Percentiles rank a stretch among this genome's conserved stretches.
phyloP scores from a whole-genome alignment of 352 stramenopile genomes.

The Globisporangium middletonii region DNA sequence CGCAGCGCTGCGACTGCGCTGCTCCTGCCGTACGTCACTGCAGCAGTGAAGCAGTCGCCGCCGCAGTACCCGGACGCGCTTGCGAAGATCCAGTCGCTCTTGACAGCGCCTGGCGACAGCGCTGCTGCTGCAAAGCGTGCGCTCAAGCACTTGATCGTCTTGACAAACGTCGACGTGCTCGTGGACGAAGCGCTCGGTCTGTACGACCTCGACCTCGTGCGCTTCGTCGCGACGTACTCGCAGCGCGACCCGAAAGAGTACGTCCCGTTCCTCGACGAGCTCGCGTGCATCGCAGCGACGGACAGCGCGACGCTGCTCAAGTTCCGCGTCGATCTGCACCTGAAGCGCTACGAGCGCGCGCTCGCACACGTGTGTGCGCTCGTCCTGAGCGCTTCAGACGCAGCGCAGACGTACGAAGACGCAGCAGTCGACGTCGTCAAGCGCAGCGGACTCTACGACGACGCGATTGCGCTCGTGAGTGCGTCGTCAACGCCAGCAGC shows the following conservation, averaged over 20 bases:
- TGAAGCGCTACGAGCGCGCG: constrained; percentile 36
- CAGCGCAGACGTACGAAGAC: constrained; percentile 18
- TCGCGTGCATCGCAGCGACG: constrained; percentile 25
- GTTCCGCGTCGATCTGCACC: constrained; percentile 53
- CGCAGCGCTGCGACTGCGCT: constrained; percentile 20
- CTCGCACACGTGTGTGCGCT: constrained; percentile 35
- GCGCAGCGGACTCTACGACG: constrained; percentile 38
- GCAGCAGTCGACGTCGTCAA: constrained; percentile 39
- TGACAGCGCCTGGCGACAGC: constrained; percentile 7
- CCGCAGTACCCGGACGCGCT: constrained; percentile 43
- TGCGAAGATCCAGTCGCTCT: constrained; percentile 27
- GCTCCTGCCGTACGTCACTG: constrained; percentile 59
- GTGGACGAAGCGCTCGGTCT: constrained; percentile 59
- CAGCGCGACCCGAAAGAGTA: constrained; percentile 73
- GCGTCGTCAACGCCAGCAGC: constrained; percentile 8
- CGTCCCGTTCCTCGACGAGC: constrained; percentile 49
- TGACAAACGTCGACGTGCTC: constrained; percentile 60
- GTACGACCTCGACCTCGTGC: constrained; percentile 64
- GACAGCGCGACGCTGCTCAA: constrained; percentile 22
- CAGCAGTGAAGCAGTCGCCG: constrained; percentile 57
- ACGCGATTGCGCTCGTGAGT: constrained; percentile 39
- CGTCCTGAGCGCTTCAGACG: constrained; percentile 16
- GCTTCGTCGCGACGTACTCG: constrained; percentile 52
- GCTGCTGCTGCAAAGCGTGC: constrained; percentile 31
- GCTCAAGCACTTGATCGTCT: constrained; percentile 70